Evolutionary conservation across 148 eudicot genomes (phyloP), one percentile per base, ranked within the genome.

Genomic region (Camellia lanceoleosa): DNA sequence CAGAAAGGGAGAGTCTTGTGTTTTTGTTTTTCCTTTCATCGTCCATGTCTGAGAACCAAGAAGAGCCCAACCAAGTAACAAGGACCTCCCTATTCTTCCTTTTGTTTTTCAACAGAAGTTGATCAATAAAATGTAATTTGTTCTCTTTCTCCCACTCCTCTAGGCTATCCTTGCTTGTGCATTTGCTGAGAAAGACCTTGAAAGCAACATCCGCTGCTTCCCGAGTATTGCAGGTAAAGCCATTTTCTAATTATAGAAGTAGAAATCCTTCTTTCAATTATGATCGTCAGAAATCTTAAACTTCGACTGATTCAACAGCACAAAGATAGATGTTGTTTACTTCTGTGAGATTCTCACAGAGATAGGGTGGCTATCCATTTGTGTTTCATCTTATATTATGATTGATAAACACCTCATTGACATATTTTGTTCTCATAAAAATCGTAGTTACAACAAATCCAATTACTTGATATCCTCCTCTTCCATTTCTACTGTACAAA

Each of bases 131-230:
- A 61, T 43, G 3, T 69, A 70, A 56, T 41, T 1, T 49, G 19
- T 44, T 56, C 0, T 15, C 18, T 68, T 74, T 19, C 58, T 52
- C 14, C 46, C 65, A 75, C 30, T 46, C 3, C 74, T 75, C 38
- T 74, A 96, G 98, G 99, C 99, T 54, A 92, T 97, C 77, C 89
- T 97, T 83, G 99, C 99, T 13, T 80, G 94, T 86, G 92, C 99
- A 78, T 97, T 97, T 90, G 98, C 98, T 76, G 98, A 97, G 88
- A 92, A 97, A 81, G 86, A 97, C 67, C 87, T 92, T 54, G 81
- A 91, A 91, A 86, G 97, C 95, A 76, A 87, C 89, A 44, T 89
- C 93, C 44, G 86, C 93, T 70, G 99, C 98, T 67, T 60, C 91
- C 6, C 85, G 99, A 83, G 99, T 97, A 59, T 79, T 94, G 74